A percentile compares a stretch with the other conserved stretches of the same genome.
phyloP scores from a whole-genome alignment of 2,329 filamentous ascomycete species.

The Pseudogymnoascus sp. region DNA sequence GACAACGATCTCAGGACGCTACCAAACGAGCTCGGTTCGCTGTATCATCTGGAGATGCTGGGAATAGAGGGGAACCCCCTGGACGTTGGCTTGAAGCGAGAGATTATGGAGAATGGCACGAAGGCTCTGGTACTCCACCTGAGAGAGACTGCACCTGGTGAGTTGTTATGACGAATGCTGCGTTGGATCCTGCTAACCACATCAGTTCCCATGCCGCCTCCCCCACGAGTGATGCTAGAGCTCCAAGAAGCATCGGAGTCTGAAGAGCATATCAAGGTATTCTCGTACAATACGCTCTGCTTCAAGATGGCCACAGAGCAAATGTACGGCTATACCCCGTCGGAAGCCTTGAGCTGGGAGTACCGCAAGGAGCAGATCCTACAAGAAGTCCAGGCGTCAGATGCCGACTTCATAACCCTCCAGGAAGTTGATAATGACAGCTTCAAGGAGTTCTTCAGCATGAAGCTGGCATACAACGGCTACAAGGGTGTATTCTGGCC shows the following conservation, averaged over 20 bases:
- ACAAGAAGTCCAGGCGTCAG: constrained; percentile 66
- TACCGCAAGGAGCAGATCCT: constrained; percentile 76
- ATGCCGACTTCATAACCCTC: constrained; percentile 84
- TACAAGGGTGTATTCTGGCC: constrained; percentile 95
- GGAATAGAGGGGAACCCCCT: constrained; percentile 90
- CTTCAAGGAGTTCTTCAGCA: constrained; percentile 83
- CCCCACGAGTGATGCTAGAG: constrained; percentile 68
- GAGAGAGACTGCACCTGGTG: constrained; percentile 77
- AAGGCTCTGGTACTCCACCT: constrained; percentile 74
- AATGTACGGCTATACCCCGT: constrained; percentile 85
- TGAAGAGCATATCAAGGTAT: constrained; percentile 67
- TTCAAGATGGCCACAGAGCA: constrained; percentile 81
- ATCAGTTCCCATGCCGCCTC: constrained; percentile 67
- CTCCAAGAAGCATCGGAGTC: constrained; percentile 52
- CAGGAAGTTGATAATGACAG: constrained; percentile 91
- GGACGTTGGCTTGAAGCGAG: constrained; percentile 64
- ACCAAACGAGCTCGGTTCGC: constrained; percentile 77
- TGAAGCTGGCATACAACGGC: constrained; percentile 74
- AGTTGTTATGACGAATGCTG: constrained; percentile 29
- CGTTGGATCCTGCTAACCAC: constrained; percentile 15
- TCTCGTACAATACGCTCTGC: constrained; percentile 94
- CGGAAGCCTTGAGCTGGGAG: constrained; percentile 74
- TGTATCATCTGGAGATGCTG: constrained; percentile 80
- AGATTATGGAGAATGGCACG: constrained; percentile 80
- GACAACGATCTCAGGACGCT: constrained; percentile 80